phyloP scores from a whole-genome alignment of 1,284 basidiomycete genomes.

The Volvariella surrecta region DNA sequence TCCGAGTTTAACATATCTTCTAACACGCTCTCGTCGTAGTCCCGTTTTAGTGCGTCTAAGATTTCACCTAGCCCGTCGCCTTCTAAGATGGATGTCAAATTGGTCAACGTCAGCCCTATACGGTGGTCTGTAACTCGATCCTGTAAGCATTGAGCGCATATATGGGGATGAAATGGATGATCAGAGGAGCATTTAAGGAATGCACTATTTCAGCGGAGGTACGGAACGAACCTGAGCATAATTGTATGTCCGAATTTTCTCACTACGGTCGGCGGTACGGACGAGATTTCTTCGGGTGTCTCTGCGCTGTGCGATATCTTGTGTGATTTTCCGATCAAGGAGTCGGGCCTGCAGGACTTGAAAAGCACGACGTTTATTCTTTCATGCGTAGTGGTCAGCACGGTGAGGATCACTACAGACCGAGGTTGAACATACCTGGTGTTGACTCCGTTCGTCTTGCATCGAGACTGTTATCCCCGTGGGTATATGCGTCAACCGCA shows the following conservation, averaged over 20 bases:
- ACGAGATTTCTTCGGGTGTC: constrained; percentile 67
- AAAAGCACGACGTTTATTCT: constrained; percentile 88
- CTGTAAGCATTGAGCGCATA: constrained; percentile 26
- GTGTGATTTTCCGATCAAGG: constrained; percentile 68
- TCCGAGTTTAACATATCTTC: constrained; percentile 46
- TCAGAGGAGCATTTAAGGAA: too few species aligned
- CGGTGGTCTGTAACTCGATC: constrained; percentile 91
- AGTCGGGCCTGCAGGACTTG: constrained; percentile 79
- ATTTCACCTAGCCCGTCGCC: constrained; percentile 66
- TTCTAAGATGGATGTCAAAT: constrained; percentile 69
- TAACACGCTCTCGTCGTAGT: constrained; percentile 59
- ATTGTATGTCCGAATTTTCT: constrained; percentile 93
- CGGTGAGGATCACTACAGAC: background rate
- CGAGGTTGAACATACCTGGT: constrained; percentile 52
- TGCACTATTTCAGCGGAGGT: background rate
- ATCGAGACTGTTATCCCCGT: constrained; percentile 95
- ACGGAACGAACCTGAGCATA: constrained; percentile 60
- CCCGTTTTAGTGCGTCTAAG: constrained; percentile 53
- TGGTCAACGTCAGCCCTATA: constrained; percentile 71
- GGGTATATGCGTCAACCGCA: constrained; percentile 91
- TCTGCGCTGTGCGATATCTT: constrained; percentile 66
- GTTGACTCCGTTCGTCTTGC: constrained; percentile 97
- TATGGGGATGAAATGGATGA: background rate
- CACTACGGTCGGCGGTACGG: constrained; percentile 74
- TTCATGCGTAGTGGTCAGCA: background rate